Base-by-base conservation (phyloP, 257 asterid genomes). In the Misopates orontium region DNA sequence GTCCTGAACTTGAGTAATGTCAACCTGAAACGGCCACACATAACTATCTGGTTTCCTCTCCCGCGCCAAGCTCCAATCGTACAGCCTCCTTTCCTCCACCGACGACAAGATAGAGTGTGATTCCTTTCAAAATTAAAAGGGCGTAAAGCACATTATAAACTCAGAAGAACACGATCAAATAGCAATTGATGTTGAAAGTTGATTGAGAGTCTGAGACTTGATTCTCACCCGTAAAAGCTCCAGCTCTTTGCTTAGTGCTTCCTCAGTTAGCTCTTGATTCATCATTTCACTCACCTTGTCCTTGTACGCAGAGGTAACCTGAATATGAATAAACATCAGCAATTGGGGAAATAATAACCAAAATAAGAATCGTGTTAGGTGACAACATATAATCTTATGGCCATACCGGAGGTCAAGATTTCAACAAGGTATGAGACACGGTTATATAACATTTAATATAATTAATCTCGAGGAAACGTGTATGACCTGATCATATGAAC, bases 61-160 rank as follows among this genome's bases (percentile, higher is more conserved):
- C 64, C 98, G 87, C 3, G 76, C 88, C 75, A 89, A 68, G 70
- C 96, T 86, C 96, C 95, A 91, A 80, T 91, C 96, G 42, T 91
- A 88, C 45, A 88, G 62, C 60, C 95, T 79, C 65, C 91, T 76
- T 62, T 89, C 98, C 55, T 85, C 90, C 9, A 67, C 82, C 14
- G 86, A 15, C 14, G 95, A 86, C 69, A 88, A 67, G 2, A 91
- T 78, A 39, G 77, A 62, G 74, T 85, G 67, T 6, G 98, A 86
- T 73, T 84, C 92, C 96, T 90, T 58, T 15, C 1, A 23, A 24
- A 31, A 41, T 11, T 10, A 15, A 0, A n/a, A 55, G 2, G 36
- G 36, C 11, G 4, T 10, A 49, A 15, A 36, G 5, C 0, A 23
- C 11, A 21, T 8, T 24, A 32, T 2, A 0, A 32, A 12, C 4